phyloP scores from a whole-genome alignment of 139 green algal species.

The Asterochloris erici region DNA sequence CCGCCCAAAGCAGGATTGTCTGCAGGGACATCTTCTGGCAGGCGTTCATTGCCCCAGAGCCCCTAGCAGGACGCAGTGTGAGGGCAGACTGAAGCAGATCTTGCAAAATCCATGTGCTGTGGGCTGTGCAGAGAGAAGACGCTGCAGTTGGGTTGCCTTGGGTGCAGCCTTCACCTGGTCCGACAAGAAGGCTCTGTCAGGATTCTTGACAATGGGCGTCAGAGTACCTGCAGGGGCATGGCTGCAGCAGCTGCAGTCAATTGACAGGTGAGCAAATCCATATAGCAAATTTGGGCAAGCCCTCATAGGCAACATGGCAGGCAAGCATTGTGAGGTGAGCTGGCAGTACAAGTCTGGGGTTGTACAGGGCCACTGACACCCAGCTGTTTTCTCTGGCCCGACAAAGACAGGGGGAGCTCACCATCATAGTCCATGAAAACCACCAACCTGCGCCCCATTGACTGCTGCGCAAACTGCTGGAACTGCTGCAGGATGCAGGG shows the following conservation, averaged over 20 bases:
- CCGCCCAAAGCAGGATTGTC: neutral
- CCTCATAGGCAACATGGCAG: neutral
- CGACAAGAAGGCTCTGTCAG: constrained; percentile 85
- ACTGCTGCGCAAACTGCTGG: constrained; percentile 34
- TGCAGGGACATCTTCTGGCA: neutral
- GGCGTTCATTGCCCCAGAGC: neutral
- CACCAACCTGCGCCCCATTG: constrained; percentile 74
- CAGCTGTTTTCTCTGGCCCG: neutral
- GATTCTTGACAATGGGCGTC: constrained; percentile 95
- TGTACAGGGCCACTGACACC: neutral
- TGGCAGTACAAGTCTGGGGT: neutral
- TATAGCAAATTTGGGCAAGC: too few species aligned
- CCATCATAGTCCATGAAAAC: constrained; percentile 98
- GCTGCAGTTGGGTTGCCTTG: neutral
- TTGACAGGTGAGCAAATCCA: too few species aligned
- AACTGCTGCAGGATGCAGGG: constrained; percentile 65
- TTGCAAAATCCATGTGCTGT: neutral
- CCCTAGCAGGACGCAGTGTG: neutral
- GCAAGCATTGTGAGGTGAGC: neutral
- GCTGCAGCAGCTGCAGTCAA: neutral
- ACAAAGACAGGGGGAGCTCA: constrained; percentile 17
- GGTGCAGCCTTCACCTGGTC: constrained; percentile 46
- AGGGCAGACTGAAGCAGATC: neutral
- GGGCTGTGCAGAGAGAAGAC: neutral
- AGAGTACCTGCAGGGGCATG: constrained; percentile 75